phyloP scores from a whole-genome alignment of 169 alveolate species.

The Plasmodium yoelii region DNA sequence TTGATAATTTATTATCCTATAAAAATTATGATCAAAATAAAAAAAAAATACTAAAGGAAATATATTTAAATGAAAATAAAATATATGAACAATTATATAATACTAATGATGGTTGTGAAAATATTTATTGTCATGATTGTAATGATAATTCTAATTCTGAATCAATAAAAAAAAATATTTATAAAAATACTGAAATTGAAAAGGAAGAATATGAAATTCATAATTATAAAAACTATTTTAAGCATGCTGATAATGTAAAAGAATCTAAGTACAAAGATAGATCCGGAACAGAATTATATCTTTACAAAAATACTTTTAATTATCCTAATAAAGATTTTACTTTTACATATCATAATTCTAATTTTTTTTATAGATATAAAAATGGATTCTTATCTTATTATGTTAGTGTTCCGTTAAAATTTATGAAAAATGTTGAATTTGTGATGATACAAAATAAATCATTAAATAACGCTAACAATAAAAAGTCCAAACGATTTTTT shows the following conservation, averaged over 20 bases:
- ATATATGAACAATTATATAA: conserved; percentile 32
- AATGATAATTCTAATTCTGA: neutral
- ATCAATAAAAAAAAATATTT: neutral
- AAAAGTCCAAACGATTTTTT: conserved; percentile 14
- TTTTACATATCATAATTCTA: conserved; percentile 40
- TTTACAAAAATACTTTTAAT: conserved; percentile 46
- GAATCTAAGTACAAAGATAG: neutral
- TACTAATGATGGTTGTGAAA: conserved; percentile 1
- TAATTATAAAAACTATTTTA: neutral
- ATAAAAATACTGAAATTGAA: neutral
- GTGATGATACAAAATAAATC: conserved; percentile 39
- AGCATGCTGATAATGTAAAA: neutral
- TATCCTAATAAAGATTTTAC: conserved; percentile 40
- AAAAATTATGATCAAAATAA: conserved; percentile 34
- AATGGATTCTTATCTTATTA: conserved; percentile 48
- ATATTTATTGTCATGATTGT: neutral
- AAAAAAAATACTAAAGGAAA: conserved; percentile 32
- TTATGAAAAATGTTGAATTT: conserved; percentile 23
- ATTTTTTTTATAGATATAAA: conserved; percentile 26
- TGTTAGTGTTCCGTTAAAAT: conserved; percentile 50
- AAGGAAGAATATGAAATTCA: neutral
- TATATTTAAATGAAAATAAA: conserved; percentile 43
- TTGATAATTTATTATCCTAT: conserved; percentile 23
- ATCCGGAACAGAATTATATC: conserved; percentile 25
- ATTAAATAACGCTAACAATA: neutral